Conservation (phyloP, 441 rosid genomes). For the Mallotus repandus region DNA sequence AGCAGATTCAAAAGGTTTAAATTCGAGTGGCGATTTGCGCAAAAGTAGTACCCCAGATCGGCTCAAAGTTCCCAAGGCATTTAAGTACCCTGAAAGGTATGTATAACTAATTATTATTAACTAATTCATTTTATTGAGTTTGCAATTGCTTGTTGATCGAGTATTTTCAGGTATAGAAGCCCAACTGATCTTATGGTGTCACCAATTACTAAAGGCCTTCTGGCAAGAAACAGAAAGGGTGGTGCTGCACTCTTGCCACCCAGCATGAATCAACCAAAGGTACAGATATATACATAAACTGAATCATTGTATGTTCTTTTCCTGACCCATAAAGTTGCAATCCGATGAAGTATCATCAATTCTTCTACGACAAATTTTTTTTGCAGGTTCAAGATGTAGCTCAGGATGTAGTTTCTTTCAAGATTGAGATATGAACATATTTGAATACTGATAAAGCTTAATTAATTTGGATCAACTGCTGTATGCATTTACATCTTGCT, state of each 20-base stretch:
- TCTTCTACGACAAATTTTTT: conserved; percentile 1
- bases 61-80: conserved; percentile 70
- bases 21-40: conserved; percentile 35
- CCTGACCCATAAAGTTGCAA: not conserved
- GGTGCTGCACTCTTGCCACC: conserved; percentile 59
- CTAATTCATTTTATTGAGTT: no score
- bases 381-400: conserved; percentile 41
- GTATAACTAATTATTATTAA: no score
- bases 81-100: conserved; percentile 70
- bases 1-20: conserved; percentile 26
- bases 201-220: conserved; percentile 74
- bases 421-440: conserved; percentile 23
- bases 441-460: not conserved
- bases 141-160: not conserved
- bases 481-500: not conserved
- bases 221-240: conserved; percentile 66
- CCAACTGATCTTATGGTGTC: conserved; percentile 93
- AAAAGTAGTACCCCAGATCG: conserved; percentile 60
- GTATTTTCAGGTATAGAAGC: conserved; percentile 57
- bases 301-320: not conserved
- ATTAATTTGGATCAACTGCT: not conserved
- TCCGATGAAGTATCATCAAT: not conserved
- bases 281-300: conserved; percentile 1
- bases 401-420: conserved; percentile 36
- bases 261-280: conserved; percentile 52